These are phyloP conservation scores for Zostera marina DNA, from an alignment of 116 monocot genomes.

Conservation along the genomic window DNA sequence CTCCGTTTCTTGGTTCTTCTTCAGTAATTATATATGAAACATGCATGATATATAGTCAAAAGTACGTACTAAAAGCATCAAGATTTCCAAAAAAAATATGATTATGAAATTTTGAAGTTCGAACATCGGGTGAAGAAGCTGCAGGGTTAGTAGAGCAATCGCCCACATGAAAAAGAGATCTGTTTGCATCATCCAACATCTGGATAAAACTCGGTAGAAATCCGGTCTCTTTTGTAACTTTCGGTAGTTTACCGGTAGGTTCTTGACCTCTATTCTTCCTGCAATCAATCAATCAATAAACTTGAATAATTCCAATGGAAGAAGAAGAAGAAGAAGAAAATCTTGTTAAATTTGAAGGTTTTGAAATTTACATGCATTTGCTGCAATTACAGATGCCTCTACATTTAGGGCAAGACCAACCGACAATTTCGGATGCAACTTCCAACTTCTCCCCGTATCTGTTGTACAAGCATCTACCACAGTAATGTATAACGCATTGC, in stretches of 20 bases:
- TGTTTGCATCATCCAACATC: conserved; percentile 35
- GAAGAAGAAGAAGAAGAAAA: no score
- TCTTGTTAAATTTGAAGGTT: not conserved
- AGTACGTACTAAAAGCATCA: no score
- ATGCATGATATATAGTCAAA: no score
- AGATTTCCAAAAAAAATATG: no score
- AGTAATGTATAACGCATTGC: conserved; percentile 35
- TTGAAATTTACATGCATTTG: conserved; percentile 43
- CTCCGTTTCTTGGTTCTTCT: conserved; percentile 9
- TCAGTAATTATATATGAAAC: no score
- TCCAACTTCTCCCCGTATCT: conserved; percentile 64
- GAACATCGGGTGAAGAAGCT: no score
- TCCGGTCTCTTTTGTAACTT: conserved; percentile 29
- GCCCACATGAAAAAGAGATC: no score
- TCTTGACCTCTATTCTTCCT: conserved; percentile 54
- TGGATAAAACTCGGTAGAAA: conserved; percentile 53
- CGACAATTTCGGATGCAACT: conserved; percentile 13
- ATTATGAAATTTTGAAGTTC: no score
- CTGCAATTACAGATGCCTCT: conserved; percentile 80
- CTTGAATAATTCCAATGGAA: not conserved
- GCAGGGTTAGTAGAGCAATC: no score
- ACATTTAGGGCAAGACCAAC: conserved; percentile 79
- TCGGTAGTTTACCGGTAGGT: conserved; percentile 50
- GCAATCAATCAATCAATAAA: not conserved
- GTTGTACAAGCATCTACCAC: conserved; percentile 61